Evolutionary conservation across 805 yeast species (phyloP), one percentile per base, ranked within the genome.

Genomic region (Torulaspora delbrueckii): DNA sequence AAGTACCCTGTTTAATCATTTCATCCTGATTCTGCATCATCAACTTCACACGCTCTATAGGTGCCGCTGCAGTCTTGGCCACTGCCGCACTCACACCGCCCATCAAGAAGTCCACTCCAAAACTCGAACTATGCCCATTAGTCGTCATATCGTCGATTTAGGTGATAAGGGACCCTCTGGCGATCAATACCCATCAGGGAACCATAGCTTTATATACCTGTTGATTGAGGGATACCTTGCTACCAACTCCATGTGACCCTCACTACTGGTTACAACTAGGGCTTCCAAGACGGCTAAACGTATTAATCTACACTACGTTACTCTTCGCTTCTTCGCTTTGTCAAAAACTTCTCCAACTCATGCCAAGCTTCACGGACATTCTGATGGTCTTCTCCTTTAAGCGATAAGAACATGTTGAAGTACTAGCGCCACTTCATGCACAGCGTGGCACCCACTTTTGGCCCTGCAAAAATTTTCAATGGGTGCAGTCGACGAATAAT

Each of bases 51-150:
- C 96, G 81, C 77, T 86, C 63, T 68, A 86, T 86, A 73, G 95
- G 95, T 63, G 95, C 95, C 65, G 95, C 95, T 56, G 90, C 96
- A 57, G 96, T 87, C 81, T 86, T 86, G 60, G 95, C 83, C 76
- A 86, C 88, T 67, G 96, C 96, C 76, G 96, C 96, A 76, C 96
- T 86, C 61, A 88, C 89, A 85, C 96, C 96, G 74, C 96, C 96
- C 96, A 88, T 86, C 74, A 85, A 63, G 80, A 85, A 85, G 69
- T 79, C 83, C 64, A 73, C 63, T 59, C 74, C 60, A 68, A 77
- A 77, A 56, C 69, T 61, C 51, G 78, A 42, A n/a, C 32, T 7
- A 10, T 31, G 34, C 9, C 19, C 34, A 31, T 31, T 10, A 5
- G 12, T 10, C 22, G 19, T 16, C 34, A 31, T 31, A 4, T 7